A percentile compares a stretch with the other conserved stretches of the same genome.
Evolutionary conservation across 768 basidiomycete genomes (phyloP).

Genomic region (Hygrophoropsis aurantiaca): DNA sequence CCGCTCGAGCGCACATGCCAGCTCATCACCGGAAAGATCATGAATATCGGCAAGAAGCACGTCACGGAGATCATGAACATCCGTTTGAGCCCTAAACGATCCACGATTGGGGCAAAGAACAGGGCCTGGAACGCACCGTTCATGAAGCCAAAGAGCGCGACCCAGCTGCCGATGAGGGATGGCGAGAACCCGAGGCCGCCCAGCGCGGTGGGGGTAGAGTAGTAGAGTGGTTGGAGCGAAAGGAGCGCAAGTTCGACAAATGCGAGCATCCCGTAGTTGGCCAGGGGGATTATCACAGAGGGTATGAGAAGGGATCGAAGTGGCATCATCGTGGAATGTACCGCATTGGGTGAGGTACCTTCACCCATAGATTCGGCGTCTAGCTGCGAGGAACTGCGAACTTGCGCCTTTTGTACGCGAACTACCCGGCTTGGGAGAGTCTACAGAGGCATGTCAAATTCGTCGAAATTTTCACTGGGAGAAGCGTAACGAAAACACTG

Average conservation of each 20-base stretch:
- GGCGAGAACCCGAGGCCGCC: constrained; percentile 39
- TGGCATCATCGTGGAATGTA: constrained; percentile 34
- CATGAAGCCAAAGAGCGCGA: constrained; percentile 35
- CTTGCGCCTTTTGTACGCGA: too few relatives aligned
- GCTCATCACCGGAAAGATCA: constrained; percentile 36
- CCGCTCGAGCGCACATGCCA: constrained; percentile 41
- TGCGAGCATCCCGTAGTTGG: constrained; percentile 31
- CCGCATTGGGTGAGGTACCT: neutral
- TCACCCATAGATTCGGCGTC: too few relatives aligned
- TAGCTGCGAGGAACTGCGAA: too few relatives aligned
- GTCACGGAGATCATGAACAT: constrained; percentile 24
- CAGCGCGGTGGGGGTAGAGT: constrained; percentile 35
- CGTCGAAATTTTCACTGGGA: too few relatives aligned
- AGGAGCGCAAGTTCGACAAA: constrained; percentile 38
- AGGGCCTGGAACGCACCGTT: constrained; percentile 39
- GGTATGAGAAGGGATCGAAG: constrained; percentile 37
- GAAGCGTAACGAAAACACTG: too few relatives aligned
- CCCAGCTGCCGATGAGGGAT: constrained; percentile 36
- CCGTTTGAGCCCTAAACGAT: constrained; percentile 35
- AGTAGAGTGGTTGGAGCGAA: constrained; percentile 40
- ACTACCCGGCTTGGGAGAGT: too few relatives aligned
- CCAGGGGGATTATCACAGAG: constrained; percentile 32
- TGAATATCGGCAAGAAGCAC: constrained; percentile 20
- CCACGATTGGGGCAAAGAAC: constrained; percentile 36
- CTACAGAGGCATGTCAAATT: too few relatives aligned